phyloP scores from a whole-genome alignment of 2,329 filamentous ascomycete species.

The Metarhizium anisopliae region DNA sequence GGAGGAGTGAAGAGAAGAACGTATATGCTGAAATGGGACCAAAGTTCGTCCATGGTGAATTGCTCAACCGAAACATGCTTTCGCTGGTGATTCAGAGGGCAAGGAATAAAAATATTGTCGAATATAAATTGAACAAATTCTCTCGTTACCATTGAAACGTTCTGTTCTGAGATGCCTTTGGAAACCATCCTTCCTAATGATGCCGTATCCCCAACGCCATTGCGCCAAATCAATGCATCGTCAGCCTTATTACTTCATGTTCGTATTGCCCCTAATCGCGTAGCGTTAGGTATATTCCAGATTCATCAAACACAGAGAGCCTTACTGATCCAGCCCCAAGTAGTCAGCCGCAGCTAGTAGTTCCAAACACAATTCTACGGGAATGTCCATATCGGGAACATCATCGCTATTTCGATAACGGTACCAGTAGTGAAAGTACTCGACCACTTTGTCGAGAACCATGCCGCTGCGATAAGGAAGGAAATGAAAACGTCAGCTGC shows the following conservation, averaged over 20 bases:
- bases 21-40: conserved; percentile 45
- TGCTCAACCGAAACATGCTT: not conserved
- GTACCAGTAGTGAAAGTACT: conserved; percentile 79
- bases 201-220: not conserved
- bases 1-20: conserved; percentile 38
- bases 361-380: conserved; percentile 69
- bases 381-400: conserved; percentile 73
- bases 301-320: conserved; percentile 19
- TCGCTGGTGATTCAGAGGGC: not conserved
- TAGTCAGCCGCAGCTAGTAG: conserved; percentile 71
- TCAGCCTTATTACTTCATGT: conserved; percentile 21
- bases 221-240: not conserved
- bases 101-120: not conserved
- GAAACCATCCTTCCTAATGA: not conserved
- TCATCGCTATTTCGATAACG: conserved; percentile 61
- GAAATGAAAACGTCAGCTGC: conserved; percentile 7
- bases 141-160: not conserved
- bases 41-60: not conserved
- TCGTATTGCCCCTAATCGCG: conserved; percentile 26
- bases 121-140: not conserved
- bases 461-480: conserved; percentile 46
- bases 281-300: conserved; percentile 17
- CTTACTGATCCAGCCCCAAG: conserved; percentile 54
- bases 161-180: not conserved
- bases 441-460: conserved; percentile 70